phyloP scores from a whole-genome alignment of 108 stramenopile species.

The Cyclotella sp. region DNA sequence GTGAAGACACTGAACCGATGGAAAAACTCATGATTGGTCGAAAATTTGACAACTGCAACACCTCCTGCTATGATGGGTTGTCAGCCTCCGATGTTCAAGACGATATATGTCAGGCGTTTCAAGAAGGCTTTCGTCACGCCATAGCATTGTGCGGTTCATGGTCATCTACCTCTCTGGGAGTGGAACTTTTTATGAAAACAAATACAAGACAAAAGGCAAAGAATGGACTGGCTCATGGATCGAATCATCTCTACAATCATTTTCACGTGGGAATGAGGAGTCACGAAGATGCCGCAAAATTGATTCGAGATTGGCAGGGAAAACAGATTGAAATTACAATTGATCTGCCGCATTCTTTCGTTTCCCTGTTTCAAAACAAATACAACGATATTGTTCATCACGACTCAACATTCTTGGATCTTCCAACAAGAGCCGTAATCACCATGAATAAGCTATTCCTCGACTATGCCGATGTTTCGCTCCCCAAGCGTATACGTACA shows the following conservation, averaged over 20 bases:
- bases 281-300: constrained; percentile 62
- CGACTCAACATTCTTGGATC: too few species aligned
- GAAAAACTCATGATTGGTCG: neutral
- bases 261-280: constrained; percentile 52
- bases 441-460: constrained; percentile 59
- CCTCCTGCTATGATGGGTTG: neutral
- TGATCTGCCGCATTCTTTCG: constrained; percentile 22
- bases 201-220: neutral
- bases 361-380: neutral
- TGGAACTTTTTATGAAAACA: constrained; percentile 45
- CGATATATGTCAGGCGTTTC: constrained; percentile 45
- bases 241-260: constrained; percentile 13
- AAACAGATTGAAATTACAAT: constrained; percentile 35
- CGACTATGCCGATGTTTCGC: constrained; percentile 74
- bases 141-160: neutral
- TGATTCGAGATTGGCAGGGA: constrained; percentile 67
- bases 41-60: too few species aligned
- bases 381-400: neutral
- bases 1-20: constrained; percentile 6
- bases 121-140: constrained; percentile 33
- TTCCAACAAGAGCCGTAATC: neutral
- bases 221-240: neutral
- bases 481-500: constrained; percentile 33
- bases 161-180: constrained; percentile 14
- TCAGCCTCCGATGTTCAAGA: constrained; percentile 23